A percentile compares a stretch with the other conserved stretches of the same genome.
phyloP scores from a whole-genome alignment of 768 basidiomycete species.

The Phanerochaete carnosa region DNA sequence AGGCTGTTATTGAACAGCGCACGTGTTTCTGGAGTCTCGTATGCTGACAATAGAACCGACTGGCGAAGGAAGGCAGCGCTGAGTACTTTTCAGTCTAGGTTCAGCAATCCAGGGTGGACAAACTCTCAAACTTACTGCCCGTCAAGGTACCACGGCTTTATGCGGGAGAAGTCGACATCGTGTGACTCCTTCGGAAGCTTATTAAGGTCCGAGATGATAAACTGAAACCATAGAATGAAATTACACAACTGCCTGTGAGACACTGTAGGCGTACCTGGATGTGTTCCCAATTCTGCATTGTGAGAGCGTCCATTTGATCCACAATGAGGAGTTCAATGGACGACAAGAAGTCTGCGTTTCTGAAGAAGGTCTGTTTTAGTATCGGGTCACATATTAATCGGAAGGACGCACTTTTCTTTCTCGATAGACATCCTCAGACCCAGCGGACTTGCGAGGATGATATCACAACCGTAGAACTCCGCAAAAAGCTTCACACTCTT shows the following conservation, averaged over 20 bases:
- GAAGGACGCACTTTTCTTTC: conserved; percentile 77
- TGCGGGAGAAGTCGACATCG: conserved; percentile 92
- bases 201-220: conserved; percentile 82
- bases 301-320: conserved; percentile 89
- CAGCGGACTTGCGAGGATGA: conserved; percentile 91
- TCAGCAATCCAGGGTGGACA: neutral
- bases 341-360: conserved; percentile 86
- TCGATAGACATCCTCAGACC: conserved; percentile 90
- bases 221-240: conserved; percentile 42
- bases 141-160: conserved; percentile 98
- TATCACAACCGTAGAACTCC: conserved; percentile 87
- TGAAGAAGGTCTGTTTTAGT: conserved; percentile 25
- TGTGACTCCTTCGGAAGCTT: conserved; percentile 90
- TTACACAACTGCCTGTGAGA: neutral
- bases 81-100: neutral
- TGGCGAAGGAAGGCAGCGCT: conserved; percentile 89
- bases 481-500: conserved; percentile 91
- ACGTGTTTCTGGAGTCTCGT: conserved; percentile 87
- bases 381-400: neutral
- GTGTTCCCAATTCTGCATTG: conserved; percentile 99
- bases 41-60: conserved; percentile 80
- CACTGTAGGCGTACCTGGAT: conserved; percentile 59
- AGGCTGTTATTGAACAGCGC: conserved; percentile 72
- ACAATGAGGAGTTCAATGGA: conserved; percentile 90
- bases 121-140: conserved; percentile 64